Evolutionary conservation across 306 rosid species (phyloP).

Genomic region (Mimosa pudica): DNA sequence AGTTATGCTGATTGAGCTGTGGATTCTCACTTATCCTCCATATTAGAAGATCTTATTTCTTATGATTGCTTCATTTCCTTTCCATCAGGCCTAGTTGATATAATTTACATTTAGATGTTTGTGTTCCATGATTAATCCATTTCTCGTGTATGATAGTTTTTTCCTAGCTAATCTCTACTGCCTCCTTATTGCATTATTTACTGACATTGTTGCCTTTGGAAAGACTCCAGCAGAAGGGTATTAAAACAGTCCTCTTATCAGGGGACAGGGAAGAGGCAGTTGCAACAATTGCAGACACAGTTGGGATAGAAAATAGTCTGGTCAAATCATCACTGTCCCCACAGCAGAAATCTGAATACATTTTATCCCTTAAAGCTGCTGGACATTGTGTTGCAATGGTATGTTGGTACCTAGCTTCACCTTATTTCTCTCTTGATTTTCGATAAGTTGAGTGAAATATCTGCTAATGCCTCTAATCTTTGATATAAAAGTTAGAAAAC

Average conservation of each 20-base stretch:
- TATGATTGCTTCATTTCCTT: conserved; percentile 11
- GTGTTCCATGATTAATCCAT: conserved; percentile 8
- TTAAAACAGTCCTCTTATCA: conserved; percentile 78
- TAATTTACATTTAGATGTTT: conserved; percentile 18
- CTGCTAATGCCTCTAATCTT: background rate
- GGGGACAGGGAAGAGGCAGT: conserved; percentile 99
- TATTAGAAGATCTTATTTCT: background rate
- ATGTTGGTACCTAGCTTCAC: conserved; percentile 52
- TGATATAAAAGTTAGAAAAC: too few species aligned
- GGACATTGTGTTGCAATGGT: conserved; percentile 98
- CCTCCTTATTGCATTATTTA: conserved; percentile 34
- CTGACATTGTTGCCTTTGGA: conserved; percentile 46
- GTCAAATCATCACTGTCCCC: conserved; percentile 84
- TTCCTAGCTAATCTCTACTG: conserved; percentile 24
- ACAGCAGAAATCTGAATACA: conserved; percentile 70
- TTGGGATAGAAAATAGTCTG: conserved; percentile 71
- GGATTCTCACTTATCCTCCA: conserved; percentile 26
- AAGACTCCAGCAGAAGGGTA: conserved; percentile 93
- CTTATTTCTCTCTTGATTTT: background rate
- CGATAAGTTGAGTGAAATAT: conserved; percentile 22
- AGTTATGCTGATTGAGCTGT: background rate
- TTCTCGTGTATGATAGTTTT: conserved; percentile 21
- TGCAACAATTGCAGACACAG: conserved; percentile 80
- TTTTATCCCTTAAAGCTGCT: conserved; percentile 76
- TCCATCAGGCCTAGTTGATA: background rate